Base-by-base conservation (phyloP, 768 basidiomycete genomes). In the Leccinum pellstonianum region DNA sequence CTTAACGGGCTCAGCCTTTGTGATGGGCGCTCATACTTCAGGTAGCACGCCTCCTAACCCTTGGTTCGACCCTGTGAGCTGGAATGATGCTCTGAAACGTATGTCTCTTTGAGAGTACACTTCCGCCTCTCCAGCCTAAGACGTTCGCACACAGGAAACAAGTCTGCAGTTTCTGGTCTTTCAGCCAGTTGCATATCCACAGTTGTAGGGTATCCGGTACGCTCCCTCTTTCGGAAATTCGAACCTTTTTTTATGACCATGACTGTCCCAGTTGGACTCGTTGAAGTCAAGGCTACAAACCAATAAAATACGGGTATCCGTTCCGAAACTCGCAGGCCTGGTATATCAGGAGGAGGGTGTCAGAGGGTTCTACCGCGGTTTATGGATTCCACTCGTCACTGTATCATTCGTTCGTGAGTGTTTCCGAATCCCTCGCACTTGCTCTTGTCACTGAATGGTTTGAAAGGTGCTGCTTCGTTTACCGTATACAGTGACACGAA, bases 391-490 rank as follows among this genome's bases (percentile, higher is more conserved):
- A 51, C 83, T 98, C 57, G 81, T 94, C 75, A 96, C 95, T 9
- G 98, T 98, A 66, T 94, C 95, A 5, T 93, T 96, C 72, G 95
- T 98, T 73, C 93, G 96, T 87, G 73, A 77, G 91, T 92, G 51
- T 21, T 38, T 54, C 57, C 55, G 52, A 12, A 33, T 49, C 27
- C 57, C 55, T n/a, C 7, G 23, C 5, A 23, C 41, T 37, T n/a
- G 61, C 23, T 57, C 31, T 23, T 43, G 53, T 57, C 56, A 54
- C 54, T 62, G 35, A 61, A 46, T 2, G 41, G 2, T 58, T 41
- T 19, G 62, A 27, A 64, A 94, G 91, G 92, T 63, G 93, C 94
- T 31, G 88, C 91, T 33, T 93, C 90, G 52, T 95, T 97, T 77
- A 91, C 90, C 1, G 94, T 96, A 64, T 95, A 95, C 74, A 90